Percentiles rank a stretch among this genome's conserved stretches.
phyloP scores from a whole-genome alignment of 129 eudicot genomes.

The Arctium minus region DNA sequence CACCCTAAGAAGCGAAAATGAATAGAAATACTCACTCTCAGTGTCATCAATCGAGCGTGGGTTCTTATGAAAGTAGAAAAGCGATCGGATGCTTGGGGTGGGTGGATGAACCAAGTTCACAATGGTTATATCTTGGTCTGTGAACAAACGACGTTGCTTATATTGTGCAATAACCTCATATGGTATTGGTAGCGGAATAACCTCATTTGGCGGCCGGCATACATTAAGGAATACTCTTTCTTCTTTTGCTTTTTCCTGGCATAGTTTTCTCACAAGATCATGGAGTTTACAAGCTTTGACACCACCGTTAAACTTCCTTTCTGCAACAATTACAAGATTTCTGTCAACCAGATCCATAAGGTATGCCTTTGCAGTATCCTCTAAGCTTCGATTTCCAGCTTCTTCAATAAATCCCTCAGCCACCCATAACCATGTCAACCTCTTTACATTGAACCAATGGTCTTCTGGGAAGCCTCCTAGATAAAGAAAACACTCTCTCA shows the following conservation, averaged over 20 bases:
- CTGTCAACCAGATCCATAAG: slow-evolving; percentile 23
- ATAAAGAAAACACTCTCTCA: slow-evolving; percentile 26
- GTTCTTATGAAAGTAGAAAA: slow-evolving; percentile 23
- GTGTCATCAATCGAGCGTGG: neutral
- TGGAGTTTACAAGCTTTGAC: slow-evolving; percentile 22
- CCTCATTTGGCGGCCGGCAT: neutral
- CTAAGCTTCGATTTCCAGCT: neutral
- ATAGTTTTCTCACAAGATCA: slow-evolving; percentile 23
- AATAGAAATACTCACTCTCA: slow-evolving; percentile 17
- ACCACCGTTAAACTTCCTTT: slow-evolving; percentile 22
- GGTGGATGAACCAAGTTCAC: slow-evolving; percentile 11
- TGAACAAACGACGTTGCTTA: slow-evolving; percentile 17
- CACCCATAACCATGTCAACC: slow-evolving; percentile 29
- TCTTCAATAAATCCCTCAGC: slow-evolving; percentile 33
- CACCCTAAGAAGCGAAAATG: slow-evolving; percentile 50
- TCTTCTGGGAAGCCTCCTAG: slow-evolving; percentile 28
- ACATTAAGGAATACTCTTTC: neutral
- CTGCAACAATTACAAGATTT: slow-evolving; percentile 15
- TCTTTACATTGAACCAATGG: neutral
- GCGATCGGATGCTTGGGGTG: slow-evolving; percentile 18
- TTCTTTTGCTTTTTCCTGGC: slow-evolving; percentile 18
- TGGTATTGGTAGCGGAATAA: neutral
- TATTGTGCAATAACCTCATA: neutral
- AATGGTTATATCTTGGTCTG: slow-evolving; percentile 3
- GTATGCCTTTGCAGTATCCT: slow-evolving; percentile 24